Conservation (phyloP, 192 early-diverging fungal species). For the Gaertneriomyces semiglobifer region DNA sequence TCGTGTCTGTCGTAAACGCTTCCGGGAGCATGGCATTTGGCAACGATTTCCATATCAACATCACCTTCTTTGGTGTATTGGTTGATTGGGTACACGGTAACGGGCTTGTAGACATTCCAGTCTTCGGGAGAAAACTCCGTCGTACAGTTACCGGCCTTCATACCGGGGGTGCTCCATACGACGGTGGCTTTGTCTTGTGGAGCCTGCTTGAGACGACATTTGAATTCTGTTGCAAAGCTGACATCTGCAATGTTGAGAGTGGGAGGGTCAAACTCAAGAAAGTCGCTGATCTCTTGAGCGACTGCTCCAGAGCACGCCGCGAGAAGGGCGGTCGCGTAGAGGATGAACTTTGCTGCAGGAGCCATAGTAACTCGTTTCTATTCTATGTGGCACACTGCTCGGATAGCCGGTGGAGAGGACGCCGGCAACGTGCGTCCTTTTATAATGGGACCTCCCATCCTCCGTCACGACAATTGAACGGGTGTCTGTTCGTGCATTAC, state of each 20-base stretch:
- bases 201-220: conserved; percentile 16
- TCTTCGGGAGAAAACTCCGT: conserved; percentile 5
- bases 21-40: conserved; percentile 5
- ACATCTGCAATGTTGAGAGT: conserved; percentile 16
- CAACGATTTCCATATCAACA: not conserved
- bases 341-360: not conserved
- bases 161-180: conserved; percentile 23
- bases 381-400: no score
- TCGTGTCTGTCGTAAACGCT: conserved; percentile 6
- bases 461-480: no score
- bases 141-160: conserved; percentile 14
- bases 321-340: conserved; percentile 1
- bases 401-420: no score
- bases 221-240: conserved; percentile 5
- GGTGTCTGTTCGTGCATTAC: no score
- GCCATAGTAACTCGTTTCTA: conserved; percentile 2
- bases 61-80: conserved; percentile 17
- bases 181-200: conserved; percentile 18
- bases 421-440: no score
- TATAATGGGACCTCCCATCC: no score
- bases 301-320: not conserved
- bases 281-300: conserved; percentile 2
- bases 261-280: conserved; percentile 27
- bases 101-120: conserved; percentile 12
- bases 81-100: conserved; percentile 13